phyloP scores from a whole-genome alignment of 208 protist species.

The Crithidia expoeki region DNA sequence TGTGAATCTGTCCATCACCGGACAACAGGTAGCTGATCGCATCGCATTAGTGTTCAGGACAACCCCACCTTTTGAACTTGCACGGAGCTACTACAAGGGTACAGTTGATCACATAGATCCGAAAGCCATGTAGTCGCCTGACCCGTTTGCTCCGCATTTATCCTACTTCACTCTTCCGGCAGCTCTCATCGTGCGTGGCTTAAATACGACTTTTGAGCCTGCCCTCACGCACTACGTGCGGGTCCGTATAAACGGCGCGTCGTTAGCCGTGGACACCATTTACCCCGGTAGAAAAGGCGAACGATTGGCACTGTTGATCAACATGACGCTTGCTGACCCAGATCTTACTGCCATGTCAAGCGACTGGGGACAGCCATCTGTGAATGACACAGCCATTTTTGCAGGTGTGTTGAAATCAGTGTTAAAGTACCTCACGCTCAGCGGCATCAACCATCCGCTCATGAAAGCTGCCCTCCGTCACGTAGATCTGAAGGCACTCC shows the following conservation, averaged over 20 bases:
- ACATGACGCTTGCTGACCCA: not conserved
- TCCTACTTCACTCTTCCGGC: not conserved
- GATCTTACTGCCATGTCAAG: constrained; percentile 3
- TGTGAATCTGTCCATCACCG: not conserved
- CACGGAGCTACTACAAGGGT: not conserved
- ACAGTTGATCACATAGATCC: not conserved
- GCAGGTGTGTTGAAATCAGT: not conserved
- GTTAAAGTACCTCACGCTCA: constrained; percentile 11
- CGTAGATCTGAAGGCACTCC: constrained; percentile 13
- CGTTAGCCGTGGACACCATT: not conserved
- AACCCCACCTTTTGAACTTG: not conserved
- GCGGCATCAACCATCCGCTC: constrained; percentile 29
- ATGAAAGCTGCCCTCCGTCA: constrained; percentile 29
- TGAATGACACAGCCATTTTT: not conserved
- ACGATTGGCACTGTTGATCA: not conserved
- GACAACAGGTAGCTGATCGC: not conserved
- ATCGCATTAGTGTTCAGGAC: too few relatives aligned
- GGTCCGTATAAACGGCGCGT: not conserved
- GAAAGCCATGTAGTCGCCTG: not conserved
- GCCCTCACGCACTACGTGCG: not conserved
- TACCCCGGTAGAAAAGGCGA: not conserved
- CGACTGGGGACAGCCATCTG: constrained; percentile 15
- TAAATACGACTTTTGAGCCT: not conserved
- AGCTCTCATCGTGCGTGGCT: not conserved
- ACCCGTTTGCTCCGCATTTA: not conserved